Base-by-base conservation (phyloP, 176 grass and related monocot species). In the Ampelocalamus luodianensis region DNA sequence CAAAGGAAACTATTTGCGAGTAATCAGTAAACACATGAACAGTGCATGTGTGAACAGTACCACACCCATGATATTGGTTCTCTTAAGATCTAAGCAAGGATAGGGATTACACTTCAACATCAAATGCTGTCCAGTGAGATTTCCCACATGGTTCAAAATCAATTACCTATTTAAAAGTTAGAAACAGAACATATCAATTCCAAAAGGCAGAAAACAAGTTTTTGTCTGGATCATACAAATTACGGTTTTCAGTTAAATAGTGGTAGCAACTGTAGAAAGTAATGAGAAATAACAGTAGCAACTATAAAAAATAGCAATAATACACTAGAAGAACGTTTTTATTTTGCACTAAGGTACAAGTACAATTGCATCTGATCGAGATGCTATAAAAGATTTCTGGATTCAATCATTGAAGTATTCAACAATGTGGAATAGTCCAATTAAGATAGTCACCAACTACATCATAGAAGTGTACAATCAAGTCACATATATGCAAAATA, bases 111-210 rank as follows among this genome's bases (percentile, higher is more conserved):
- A 38, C 3, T 23, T 42, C 60, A 66, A 54, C 22, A 61, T 42
- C 61, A 77, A 77, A 59, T 32, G 24, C 13, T 45, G 12, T 36
- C 49, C 16, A 77, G 10, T 69, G n/a, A 66, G 48, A 34, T 65
- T 66, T 58, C 23, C 17, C 38, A 68, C 16, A 59, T n/a, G 9
- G 8, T 51, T 27, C 8, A 13, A 26, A 56, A 5, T 85, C 34
- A 51, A 27, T 84, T 84, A 8, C 43, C 50, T 76, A 34, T 54
- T 15, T 40, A 32, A 53, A 82, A 72, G 42, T 34, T 71, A 45
- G 54, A 56, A 59, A 62, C 11, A 27, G 23, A 23, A 59, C 8
- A 59, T 26, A 6, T 62, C 23, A 62, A 62, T 5, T 62, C 59
- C 23, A 62, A 60, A 59, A 60, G 56, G 56, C 10, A 62, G 23